Conservation (phyloP, 257 asterid species). For the Agastache rugosa region DNA sequence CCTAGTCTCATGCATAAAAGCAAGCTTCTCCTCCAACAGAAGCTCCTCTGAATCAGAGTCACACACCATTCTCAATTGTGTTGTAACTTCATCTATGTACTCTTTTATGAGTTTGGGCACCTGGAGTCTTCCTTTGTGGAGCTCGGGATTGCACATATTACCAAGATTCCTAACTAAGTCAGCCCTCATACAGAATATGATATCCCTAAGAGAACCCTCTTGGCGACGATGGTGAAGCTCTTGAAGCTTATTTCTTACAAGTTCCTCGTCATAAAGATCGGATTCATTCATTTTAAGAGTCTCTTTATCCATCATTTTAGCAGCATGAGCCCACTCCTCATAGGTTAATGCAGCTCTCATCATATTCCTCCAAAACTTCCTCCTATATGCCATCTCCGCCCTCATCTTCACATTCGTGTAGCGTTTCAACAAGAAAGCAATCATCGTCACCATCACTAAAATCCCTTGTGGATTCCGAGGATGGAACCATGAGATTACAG, state of each 20-base stretch:
- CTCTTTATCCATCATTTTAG: slow-evolving; percentile 88
- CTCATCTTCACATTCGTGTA: slow-evolving; percentile 74
- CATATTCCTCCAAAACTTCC: slow-evolving; percentile 96
- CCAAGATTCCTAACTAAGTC: slow-evolving; percentile 89
- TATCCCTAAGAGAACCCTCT: slow-evolving; percentile 89
- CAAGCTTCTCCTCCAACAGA: slow-evolving; percentile 87
- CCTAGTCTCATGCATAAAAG: slow-evolving; percentile 95
- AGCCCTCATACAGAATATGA: slow-evolving; percentile 90
- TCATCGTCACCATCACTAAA: slow-evolving; percentile 65
- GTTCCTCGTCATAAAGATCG: slow-evolving; percentile 86
- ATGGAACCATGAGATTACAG: slow-evolving; percentile 78
- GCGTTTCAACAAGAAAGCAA: slow-evolving; percentile 80
- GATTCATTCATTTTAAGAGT: slow-evolving; percentile 72
- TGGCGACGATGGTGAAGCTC: slow-evolving; percentile 88
- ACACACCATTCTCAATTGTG: slow-evolving; percentile 90
- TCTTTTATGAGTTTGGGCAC: slow-evolving; percentile 90
- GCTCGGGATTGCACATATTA: slow-evolving; percentile 95
- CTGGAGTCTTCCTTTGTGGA: slow-evolving; percentile 87
- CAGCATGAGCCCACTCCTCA: slow-evolving; percentile 99
- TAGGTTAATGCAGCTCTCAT: slow-evolving; percentile 88
- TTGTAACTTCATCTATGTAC: slow-evolving; percentile 88
- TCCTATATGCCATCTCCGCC: slow-evolving; percentile 92
- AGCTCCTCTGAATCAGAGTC: slow-evolving; percentile 91
- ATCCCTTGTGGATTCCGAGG: slow-evolving; percentile 97
- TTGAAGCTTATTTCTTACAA: slow-evolving; percentile 78